phyloP scores from a whole-genome alignment of 257 asterid species.

The Petunia secreta region DNA sequence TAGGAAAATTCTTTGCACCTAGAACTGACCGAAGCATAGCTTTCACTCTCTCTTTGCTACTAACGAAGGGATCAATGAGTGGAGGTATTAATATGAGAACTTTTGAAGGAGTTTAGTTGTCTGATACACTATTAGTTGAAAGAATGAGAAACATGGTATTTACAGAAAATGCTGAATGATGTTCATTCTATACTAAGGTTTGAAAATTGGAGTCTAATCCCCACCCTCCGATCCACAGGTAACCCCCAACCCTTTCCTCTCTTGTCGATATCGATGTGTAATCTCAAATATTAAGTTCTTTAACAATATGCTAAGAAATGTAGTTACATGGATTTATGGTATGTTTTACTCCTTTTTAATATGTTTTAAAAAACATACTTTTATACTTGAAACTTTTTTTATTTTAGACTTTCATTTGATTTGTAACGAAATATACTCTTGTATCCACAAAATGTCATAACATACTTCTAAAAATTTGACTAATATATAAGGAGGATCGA shows the following conservation, averaged over 20 bases:
- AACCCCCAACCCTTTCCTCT: background rate
- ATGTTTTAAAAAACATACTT: no score
- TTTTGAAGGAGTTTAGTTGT: background rate
- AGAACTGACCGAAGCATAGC: background rate
- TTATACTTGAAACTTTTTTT: no score
- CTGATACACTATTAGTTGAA: background rate
- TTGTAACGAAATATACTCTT: no score
- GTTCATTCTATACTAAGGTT: conserved; percentile 28
- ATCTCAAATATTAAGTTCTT: conserved; percentile 20
- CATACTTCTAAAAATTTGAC: conserved; percentile 35
- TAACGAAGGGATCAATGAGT: conserved; percentile 32
- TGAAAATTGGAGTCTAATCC: conserved; percentile 15
- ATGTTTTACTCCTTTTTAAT: background rate
- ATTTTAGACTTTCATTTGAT: no score
- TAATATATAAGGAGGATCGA: no score
- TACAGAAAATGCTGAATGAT: conserved; percentile 46
- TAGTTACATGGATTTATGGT: conserved; percentile 27
- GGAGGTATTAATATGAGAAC: conserved; percentile 26
- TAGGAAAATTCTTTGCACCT: conserved; percentile 25
- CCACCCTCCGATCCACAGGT: no score
- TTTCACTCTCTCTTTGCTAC: conserved; percentile 18
- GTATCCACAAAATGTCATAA: conserved; percentile 55
- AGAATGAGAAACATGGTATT: background rate
- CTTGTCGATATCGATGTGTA: background rate
- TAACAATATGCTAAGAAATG: conserved; percentile 41